phyloP scores from a whole-genome alignment of 352 stramenopile species.

The Peronospora farinosa region DNA sequence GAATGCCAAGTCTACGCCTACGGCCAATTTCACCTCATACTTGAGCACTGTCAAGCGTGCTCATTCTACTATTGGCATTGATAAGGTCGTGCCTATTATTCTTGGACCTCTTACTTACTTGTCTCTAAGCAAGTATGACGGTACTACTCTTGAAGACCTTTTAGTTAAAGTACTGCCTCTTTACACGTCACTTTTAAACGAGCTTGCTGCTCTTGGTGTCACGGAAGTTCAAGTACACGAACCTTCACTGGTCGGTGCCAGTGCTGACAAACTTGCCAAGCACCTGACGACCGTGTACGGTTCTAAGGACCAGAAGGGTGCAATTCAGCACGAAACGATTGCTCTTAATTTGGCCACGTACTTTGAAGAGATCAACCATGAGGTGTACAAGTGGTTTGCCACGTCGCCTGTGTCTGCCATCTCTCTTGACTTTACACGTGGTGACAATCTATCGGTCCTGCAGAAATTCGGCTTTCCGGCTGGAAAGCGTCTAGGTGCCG shows the following conservation, averaged over 20 bases:
- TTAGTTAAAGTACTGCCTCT: constrained; percentile 70
- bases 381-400: constrained; percentile 87
- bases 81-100: constrained; percentile 79
- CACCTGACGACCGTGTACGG: constrained; percentile 68
- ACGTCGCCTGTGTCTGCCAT: constrained; percentile 67
- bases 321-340: constrained; percentile 56
- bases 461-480: constrained; percentile 82
- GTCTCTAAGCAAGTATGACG: constrained; percentile 76
- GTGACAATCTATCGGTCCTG: constrained; percentile 76
- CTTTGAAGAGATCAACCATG: constrained; percentile 86
- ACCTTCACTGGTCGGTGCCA: constrained; percentile 80
- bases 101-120: constrained; percentile 83
- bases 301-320: constrained; percentile 41
- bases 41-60: constrained; percentile 70
- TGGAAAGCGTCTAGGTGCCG: constrained; percentile 81
- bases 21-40: constrained; percentile 79
- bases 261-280: constrained; percentile 44
- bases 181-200: constrained; percentile 67
- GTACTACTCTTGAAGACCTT: constrained; percentile 56
- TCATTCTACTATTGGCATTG: constrained; percentile 62
- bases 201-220: constrained; percentile 71
- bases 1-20: constrained; percentile 55
- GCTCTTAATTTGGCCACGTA: constrained; percentile 78
- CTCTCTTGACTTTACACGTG: constrained; percentile 90
- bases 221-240: constrained; percentile 89